These are phyloP conservation scores for Ophiostoma pallidulum DNA, from an alignment of 2,329 filamentous ascomycete genomes.

Conservation along the genomic window DNA sequence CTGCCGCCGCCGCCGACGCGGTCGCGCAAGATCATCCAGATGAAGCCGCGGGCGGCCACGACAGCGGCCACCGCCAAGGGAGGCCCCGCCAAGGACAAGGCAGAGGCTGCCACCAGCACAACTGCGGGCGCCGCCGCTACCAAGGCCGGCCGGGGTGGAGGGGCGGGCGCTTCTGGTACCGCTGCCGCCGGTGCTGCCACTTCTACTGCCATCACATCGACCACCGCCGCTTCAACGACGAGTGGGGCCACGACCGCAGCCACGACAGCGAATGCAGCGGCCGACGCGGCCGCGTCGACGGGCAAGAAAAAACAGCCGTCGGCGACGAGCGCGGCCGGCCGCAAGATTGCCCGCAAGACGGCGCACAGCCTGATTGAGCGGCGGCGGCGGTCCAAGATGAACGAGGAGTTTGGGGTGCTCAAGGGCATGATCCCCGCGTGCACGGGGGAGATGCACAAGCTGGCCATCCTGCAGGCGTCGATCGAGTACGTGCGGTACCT, in stretches of 20 bases:
- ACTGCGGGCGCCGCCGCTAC: conserved; percentile 9
- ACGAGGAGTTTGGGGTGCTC: conserved; percentile 88
- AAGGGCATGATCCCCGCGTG: conserved; percentile 96
- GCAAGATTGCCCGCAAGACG: conserved; percentile 91
- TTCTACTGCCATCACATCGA: background rate
- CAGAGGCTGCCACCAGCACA: conserved; percentile 17
- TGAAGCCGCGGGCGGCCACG: conserved; percentile 58
- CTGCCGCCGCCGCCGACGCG: conserved; percentile 87
- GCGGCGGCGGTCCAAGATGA: conserved; percentile 89
- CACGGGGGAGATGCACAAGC: conserved; percentile 95
- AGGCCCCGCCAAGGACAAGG: background rate
- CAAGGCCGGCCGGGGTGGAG: background rate
- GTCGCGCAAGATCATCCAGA: conserved; percentile 94
- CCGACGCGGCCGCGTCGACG: conserved; percentile 26
- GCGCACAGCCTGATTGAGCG: conserved; percentile 94
- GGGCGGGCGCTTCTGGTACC: too few species aligned
- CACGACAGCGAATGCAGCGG: conserved; percentile 9
- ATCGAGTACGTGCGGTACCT: conserved; percentile 96
- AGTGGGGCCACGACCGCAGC: too few species aligned
- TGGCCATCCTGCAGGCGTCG: conserved; percentile 91
- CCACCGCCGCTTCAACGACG: background rate
- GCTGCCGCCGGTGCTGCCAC: background rate
- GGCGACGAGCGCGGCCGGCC: conserved; percentile 71
- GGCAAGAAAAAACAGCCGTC: conserved; percentile 66
- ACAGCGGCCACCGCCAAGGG: conserved; percentile 15